These are phyloP conservation scores for Neoascochyta sp. DNA, from an alignment of 2,329 filamentous ascomycete species.

Conservation along the genomic window DNA sequence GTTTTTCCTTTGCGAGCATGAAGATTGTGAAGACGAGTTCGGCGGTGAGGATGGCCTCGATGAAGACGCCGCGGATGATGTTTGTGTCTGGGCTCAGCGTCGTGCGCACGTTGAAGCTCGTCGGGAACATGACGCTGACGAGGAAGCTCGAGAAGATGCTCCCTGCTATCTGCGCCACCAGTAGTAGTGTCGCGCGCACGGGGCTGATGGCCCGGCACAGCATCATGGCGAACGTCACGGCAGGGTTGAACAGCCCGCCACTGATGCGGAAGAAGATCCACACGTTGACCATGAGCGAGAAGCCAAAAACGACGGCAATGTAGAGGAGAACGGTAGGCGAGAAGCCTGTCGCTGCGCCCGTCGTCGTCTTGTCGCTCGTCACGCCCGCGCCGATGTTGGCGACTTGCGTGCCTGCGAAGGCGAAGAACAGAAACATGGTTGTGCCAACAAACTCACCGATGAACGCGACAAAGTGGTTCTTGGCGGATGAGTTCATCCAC, in stretches of 20 bases:
- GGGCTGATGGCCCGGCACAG: slow-evolving; percentile 42
- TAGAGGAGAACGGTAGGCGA: slow-evolving; percentile 30
- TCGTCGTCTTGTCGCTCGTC: slow-evolving; percentile 36
- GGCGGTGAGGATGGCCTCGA: slow-evolving; percentile 39
- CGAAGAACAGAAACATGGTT: slow-evolving; percentile 46
- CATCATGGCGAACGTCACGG: slow-evolving; percentile 37
- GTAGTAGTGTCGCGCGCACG: slow-evolving; percentile 41
- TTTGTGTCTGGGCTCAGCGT: slow-evolving; percentile 43
- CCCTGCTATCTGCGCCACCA: slow-evolving; percentile 46
- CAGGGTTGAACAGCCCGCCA: slow-evolving; percentile 31
- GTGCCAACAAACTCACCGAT: slow-evolving; percentile 48
- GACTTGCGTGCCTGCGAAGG: slow-evolving; percentile 45
- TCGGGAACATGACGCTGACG: slow-evolving; percentile 46
- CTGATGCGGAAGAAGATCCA: slow-evolving; percentile 41
- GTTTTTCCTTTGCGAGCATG: slow-evolving; percentile 69
- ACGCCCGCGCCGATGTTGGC: slow-evolving; percentile 46
- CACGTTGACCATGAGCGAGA: slow-evolving; percentile 39
- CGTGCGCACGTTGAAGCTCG: slow-evolving; percentile 45
- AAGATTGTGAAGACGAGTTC: slow-evolving; percentile 40
- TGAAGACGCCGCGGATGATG: slow-evolving; percentile 45
- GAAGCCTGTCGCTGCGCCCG: slow-evolving; percentile 24
- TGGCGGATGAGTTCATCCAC: slow-evolving; percentile 37
- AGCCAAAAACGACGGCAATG: slow-evolving; percentile 36
- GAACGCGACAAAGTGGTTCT: slow-evolving; percentile 45
- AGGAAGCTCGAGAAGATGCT: slow-evolving; percentile 45